Conservation (phyloP, 2,329 filamentous ascomycete genomes). For the Aspergillus amoenus region DNA sequence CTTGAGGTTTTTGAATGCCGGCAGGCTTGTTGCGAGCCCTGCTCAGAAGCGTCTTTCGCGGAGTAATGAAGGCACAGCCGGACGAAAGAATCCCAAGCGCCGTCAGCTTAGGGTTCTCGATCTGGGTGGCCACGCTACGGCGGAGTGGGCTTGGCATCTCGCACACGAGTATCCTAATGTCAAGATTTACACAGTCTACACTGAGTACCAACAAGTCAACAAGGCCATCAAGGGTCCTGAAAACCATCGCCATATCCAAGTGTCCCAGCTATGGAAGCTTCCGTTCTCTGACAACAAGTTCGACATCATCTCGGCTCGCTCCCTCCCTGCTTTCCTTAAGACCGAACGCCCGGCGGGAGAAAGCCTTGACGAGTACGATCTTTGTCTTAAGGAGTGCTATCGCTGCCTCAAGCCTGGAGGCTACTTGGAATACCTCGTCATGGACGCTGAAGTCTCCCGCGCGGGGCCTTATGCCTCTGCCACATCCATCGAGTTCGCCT, state of each 20-base stretch:
- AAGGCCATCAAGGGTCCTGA: slow-evolving; percentile 75
- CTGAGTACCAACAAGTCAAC: slow-evolving; percentile 70
- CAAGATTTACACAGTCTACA: slow-evolving; percentile 84
- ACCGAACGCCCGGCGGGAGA: slow-evolving; percentile 62
- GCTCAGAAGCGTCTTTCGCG: slow-evolving; percentile 41
- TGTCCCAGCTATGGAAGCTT: slow-evolving; percentile 73
- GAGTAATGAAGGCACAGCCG: slow-evolving; percentile 22
- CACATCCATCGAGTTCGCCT: slow-evolving; percentile 87
- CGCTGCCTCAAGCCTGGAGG: slow-evolving; percentile 91
- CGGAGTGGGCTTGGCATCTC: slow-evolving; percentile 95
- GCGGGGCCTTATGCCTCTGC: slow-evolving; percentile 76
- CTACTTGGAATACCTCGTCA: slow-evolving; percentile 83
- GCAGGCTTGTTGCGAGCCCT: slow-evolving; percentile 58
- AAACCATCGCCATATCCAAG: slow-evolving; percentile 82
- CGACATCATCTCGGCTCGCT: slow-evolving; percentile 85
- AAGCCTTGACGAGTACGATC: slow-evolving; percentile 80
- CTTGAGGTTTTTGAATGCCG: slow-evolving; percentile 59
- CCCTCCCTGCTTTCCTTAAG: slow-evolving; percentile 81
- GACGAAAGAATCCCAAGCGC: slow-evolving; percentile 30
- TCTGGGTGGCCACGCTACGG: slow-evolving; percentile 77
- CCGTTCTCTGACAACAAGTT: slow-evolving; percentile 87
- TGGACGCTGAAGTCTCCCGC: slow-evolving; percentile 88
- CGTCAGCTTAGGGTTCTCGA: slow-evolving; percentile 72
- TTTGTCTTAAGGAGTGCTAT: slow-evolving; percentile 80
- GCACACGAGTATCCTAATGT: slow-evolving; percentile 81